Conservation (phyloP, 1,284 basidiomycete species). For the Tilletia horrida region DNA sequence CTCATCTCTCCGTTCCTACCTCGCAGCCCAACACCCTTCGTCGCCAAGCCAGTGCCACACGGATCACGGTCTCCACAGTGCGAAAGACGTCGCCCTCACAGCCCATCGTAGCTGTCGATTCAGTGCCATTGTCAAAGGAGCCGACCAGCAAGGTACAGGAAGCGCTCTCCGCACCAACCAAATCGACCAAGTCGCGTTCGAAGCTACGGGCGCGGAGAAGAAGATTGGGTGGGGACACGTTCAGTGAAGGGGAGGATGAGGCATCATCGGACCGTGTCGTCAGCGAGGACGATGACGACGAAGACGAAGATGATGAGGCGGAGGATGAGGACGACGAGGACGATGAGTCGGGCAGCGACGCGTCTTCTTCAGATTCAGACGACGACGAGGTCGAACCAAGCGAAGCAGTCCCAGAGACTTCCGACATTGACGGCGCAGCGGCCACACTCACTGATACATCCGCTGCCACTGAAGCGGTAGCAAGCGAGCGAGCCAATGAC, state of each 20-base stretch:
- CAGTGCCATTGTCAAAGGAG: not conserved
- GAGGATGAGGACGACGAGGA: not conserved
- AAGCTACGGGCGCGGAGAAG: slow-evolving; percentile 13
- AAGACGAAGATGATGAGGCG: slow-evolving; percentile 5
- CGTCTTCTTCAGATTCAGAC: not conserved
- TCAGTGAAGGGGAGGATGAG: slow-evolving; percentile 10
- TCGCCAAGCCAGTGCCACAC: slow-evolving; percentile 16
- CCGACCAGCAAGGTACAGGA: not conserved
- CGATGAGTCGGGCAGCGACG: not conserved
- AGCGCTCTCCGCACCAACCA: not conserved
- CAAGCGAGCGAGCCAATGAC: not conserved
- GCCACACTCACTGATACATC: not conserved
- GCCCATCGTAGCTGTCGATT: not conserved
- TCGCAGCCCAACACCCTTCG: not conserved
- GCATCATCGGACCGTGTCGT: not conserved
- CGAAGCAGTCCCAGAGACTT: not conserved
- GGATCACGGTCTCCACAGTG: slow-evolving; percentile 14
- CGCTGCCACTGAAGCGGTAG: not conserved
- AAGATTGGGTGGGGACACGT: not conserved
- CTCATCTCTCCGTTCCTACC: not conserved
- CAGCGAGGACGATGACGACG: slow-evolving; percentile 1
- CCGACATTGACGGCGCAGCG: not conserved
- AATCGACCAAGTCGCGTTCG: not conserved
- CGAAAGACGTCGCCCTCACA: not conserved
- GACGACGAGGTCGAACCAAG: not conserved